These are phyloP conservation scores for Melanogaster broomeanus DNA, from an alignment of 768 basidiomycete species.

Conservation along the genomic window DNA sequence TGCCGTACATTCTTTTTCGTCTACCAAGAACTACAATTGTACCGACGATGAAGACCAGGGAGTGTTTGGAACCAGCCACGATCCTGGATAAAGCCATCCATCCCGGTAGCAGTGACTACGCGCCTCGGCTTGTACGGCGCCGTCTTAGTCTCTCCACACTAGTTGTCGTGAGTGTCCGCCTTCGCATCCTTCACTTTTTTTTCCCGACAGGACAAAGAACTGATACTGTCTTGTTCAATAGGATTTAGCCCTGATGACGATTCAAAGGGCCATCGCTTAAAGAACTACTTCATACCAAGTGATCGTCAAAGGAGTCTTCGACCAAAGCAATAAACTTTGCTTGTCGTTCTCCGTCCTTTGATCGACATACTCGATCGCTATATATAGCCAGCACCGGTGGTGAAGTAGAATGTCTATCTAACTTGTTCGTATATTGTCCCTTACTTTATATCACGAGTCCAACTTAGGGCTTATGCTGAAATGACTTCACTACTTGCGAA, in stretches of 20 bases:
- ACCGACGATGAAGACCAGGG: not conserved
- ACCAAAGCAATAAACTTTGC: too few relatives aligned
- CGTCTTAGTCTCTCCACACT: not conserved
- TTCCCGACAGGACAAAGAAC: not conserved
- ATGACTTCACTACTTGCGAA: too few relatives aligned
- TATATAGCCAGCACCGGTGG: too few relatives aligned
- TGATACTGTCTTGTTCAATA: not conserved
- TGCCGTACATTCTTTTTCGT: not conserved
- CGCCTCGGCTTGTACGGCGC: not conserved
- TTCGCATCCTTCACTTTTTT: too few relatives aligned
- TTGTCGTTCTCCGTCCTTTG: too few relatives aligned
- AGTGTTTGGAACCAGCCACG: not conserved
- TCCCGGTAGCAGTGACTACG: not conserved
- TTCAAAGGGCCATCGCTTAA: not conserved
- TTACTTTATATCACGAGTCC: too few relatives aligned
- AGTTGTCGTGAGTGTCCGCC: not conserved
- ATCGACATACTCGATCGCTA: too few relatives aligned
- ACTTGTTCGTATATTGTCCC: too few relatives aligned
- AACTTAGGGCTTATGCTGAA: too few relatives aligned
- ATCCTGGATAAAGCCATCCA: not conserved
- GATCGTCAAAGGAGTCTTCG: too few relatives aligned
- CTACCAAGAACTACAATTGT: not conserved
- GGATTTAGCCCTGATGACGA: not conserved
- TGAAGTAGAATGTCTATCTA: too few relatives aligned
- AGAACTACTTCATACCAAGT: not conserved